Conservation (phyloP, 1,284 basidiomycete genomes). For the Malassezia arunalokei region DNA sequence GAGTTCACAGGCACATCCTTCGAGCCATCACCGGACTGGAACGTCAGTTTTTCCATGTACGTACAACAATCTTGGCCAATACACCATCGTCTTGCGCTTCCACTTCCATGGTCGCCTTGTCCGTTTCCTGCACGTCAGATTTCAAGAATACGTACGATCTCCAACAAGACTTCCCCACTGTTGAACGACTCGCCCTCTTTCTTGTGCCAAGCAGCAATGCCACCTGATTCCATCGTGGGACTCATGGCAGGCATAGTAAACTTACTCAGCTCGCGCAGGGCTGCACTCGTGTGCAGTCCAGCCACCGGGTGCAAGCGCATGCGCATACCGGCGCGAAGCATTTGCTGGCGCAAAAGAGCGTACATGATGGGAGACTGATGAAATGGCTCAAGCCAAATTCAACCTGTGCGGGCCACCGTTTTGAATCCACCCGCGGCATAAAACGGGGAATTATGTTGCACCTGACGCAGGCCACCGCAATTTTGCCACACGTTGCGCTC, state of each 20-base stretch:
- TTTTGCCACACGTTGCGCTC: neutral
- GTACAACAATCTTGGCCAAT: slow-evolving; percentile 80
- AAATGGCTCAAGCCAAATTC: neutral
- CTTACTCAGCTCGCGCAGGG: slow-evolving; percentile 65
- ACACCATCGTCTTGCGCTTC: slow-evolving; percentile 95
- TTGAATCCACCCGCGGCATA: neutral
- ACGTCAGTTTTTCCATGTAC: slow-evolving; percentile 52
- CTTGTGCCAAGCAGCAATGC: slow-evolving; percentile 94
- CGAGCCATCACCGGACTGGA: slow-evolving; percentile 63
- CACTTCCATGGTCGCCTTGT: slow-evolving; percentile 98
- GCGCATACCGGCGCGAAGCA: slow-evolving; percentile 1
- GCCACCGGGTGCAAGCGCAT: neutral
- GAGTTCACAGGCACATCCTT: slow-evolving; percentile 77
- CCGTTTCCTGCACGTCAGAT: slow-evolving; percentile 65
- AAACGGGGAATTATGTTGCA: slow-evolving; percentile 6
- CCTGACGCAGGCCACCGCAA: neutral
- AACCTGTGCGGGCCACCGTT: neutral
- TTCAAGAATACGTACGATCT: slow-evolving; percentile 59
- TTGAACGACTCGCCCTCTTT: slow-evolving; percentile 81
- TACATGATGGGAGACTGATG: slow-evolving; percentile 2
- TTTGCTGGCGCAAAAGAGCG: slow-evolving; percentile 5
- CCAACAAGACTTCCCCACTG: slow-evolving; percentile 81
- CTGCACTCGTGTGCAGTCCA: slow-evolving; percentile 50
- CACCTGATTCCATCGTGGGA: slow-evolving; percentile 98
- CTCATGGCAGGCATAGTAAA: slow-evolving; percentile 98